Evolutionary conservation across 148 eudicot species (phyloP), one percentile per base, ranked within the genome.

Genomic region (Chenopodium album): DNA sequence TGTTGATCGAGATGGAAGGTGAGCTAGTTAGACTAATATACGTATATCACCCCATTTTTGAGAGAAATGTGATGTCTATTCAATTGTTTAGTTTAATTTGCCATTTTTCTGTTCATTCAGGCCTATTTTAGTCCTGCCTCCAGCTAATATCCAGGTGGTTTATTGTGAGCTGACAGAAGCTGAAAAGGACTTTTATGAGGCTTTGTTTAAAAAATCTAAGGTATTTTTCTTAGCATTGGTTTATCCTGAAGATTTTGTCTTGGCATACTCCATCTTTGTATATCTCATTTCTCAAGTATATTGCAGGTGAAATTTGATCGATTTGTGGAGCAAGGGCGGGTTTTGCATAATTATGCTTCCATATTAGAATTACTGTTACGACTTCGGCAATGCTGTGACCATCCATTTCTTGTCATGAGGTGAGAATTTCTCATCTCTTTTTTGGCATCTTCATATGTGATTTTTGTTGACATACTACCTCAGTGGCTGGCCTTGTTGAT

Each of bases 331-430:
- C 97, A 96, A 94, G 99, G 99, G 59, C 88, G 94, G 74, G 97
- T 96, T 70, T 92, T 96, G 84, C 97, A 96, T 82, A 96, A 96
- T 82, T 96, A 94, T 82, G 99, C 99, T 78, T 96, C 99, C 76
- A 96, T 96, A 86, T 82, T 96, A 88, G 99, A 96, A 84, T 84
- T 96, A 32, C 91, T 96, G 20, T 78, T 96, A 83, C 97, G 99
- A 41, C 94, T 96, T 60, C 99, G 99, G 47, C 99, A 96, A 81
- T 96, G 99, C 83, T 96, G 99, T 87, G 99, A 96, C 74, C 99
- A 96, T 80, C 99, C 99, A 29, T 96, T 90, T 85, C 99, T 96
- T 84, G 99, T 96, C 71, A 91, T 96, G 97, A 96, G 99, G 99
- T 94, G 31, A 41, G 88, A 23, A n/a, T 77, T 65, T 56, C 62